Conservation (phyloP, 495 filamentous ascomycete species). For the Hypoxylon lenormandii region DNA sequence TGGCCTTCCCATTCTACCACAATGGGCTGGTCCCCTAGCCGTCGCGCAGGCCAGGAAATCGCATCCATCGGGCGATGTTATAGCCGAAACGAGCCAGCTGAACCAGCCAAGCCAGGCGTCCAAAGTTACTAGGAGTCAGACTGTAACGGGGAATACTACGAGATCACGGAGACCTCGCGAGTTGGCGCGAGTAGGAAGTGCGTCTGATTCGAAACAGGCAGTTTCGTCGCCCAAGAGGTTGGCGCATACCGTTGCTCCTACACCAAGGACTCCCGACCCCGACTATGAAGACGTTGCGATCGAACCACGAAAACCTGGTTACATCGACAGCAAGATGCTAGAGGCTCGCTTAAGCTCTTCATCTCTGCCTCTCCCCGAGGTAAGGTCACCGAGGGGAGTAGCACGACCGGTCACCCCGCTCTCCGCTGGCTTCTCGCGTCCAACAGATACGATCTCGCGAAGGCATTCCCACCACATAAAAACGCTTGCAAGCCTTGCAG, state of each 20-base stretch:
- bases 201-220: slow-evolving; percentile 53
- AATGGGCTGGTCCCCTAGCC: slow-evolving; percentile 76
- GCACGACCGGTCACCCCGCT: slow-evolving; percentile 63
- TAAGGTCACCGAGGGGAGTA: slow-evolving; percentile 60
- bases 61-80: slow-evolving; percentile 65
- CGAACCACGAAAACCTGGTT: slow-evolving; percentile 45
- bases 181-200: slow-evolving; percentile 55
- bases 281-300: slow-evolving; percentile 22
- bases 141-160: slow-evolving; percentile 63
- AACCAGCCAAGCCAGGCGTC: slow-evolving; percentile 51
- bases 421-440: slow-evolving; percentile 63
- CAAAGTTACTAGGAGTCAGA: slow-evolving; percentile 72
- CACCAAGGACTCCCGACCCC: slow-evolving; percentile 34
- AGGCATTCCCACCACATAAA: slow-evolving; percentile 65
- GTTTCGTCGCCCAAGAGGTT: slow-evolving; percentile 48
- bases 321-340: slow-evolving; percentile 59
- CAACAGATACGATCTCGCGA: slow-evolving; percentile 60
- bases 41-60: slow-evolving; percentile 79
- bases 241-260: slow-evolving; percentile 40
- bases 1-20: slow-evolving; percentile 64
- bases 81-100: slow-evolving; percentile 64
- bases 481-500: slow-evolving; percentile 62
- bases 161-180: slow-evolving; percentile 62
- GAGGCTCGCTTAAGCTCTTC: slow-evolving; percentile 71
- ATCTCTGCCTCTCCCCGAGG: slow-evolving; percentile 72